A percentile compares a stretch with the other conserved stretches of the same genome.
Conservation (phyloP, 176 grass and related monocot genomes). For the Juncus inflexus region DNA sequence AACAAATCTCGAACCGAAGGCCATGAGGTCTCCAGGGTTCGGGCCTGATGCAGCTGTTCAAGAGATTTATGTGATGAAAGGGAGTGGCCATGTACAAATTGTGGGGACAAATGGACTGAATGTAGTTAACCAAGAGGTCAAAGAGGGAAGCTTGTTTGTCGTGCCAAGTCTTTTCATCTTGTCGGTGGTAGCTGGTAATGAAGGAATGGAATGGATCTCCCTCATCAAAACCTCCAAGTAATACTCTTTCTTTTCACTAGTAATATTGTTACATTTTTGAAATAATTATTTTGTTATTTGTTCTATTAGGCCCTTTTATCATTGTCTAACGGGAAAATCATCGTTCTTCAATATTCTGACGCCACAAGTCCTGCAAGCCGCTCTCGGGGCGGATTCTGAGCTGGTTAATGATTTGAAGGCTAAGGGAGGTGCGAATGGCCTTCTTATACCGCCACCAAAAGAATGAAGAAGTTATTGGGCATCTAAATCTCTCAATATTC, state of each 20-base stretch:
- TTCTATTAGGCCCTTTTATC: slow-evolving; percentile 22
- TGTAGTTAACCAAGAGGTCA: slow-evolving; percentile 14
- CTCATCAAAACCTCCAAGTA: slow-evolving; percentile 38
- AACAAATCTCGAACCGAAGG: slow-evolving; percentile 8
- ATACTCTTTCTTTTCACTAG: too few relatives aligned
- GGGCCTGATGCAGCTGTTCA: slow-evolving; percentile 21
- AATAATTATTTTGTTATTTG: not conserved
- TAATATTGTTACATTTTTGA: not conserved
- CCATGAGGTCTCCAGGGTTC: slow-evolving; percentile 12
- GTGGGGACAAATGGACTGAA: not conserved
- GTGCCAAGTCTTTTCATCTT: slow-evolving; percentile 24
- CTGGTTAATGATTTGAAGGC: slow-evolving; percentile 19
- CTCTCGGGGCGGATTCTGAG: slow-evolving; percentile 31
- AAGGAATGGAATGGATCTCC: slow-evolving; percentile 34
- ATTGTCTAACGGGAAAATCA: slow-evolving; percentile 4
- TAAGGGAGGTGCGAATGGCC: not conserved
- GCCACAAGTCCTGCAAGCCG: slow-evolving; percentile 17
- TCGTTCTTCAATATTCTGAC: slow-evolving; percentile 14
- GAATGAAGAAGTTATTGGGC: not conserved
- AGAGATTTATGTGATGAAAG: slow-evolving; percentile 21
- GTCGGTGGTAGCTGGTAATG: slow-evolving; percentile 5
- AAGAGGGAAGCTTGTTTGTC: slow-evolving; percentile 25
- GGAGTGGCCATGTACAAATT: slow-evolving; percentile 27
- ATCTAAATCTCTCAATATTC: too few relatives aligned
- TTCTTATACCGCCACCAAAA: slow-evolving; percentile 3